Conservation (phyloP, 1,139 yeast genomes). For the Magnusiomyces ingens region DNA sequence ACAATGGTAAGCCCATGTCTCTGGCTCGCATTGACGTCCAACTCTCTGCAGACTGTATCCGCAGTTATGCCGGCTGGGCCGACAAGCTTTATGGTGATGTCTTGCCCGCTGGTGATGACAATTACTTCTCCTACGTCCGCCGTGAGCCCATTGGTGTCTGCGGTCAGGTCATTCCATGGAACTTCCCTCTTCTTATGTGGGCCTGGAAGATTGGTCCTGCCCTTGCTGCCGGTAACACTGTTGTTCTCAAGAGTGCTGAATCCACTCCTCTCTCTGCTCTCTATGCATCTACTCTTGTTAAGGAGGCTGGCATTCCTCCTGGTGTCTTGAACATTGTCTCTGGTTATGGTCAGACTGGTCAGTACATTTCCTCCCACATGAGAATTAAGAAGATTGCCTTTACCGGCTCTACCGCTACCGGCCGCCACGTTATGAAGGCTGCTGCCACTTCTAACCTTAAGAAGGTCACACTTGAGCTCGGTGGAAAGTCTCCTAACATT, state of each 20-base stretch:
- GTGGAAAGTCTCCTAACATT: conserved; percentile 80
- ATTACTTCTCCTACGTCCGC: conserved; percentile 52
- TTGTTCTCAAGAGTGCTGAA: conserved; percentile 76
- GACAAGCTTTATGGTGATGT: conserved; percentile 66
- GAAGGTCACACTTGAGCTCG: conserved; percentile 75
- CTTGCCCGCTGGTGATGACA: conserved; percentile 53
- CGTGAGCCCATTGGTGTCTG: conserved; percentile 75
- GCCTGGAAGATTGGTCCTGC: conserved; percentile 87
- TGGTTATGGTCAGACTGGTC: conserved; percentile 69
- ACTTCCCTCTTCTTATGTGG: conserved; percentile 79
- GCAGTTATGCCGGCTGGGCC: conserved; percentile 79
- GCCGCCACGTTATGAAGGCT: conserved; percentile 65
- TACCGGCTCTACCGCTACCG: conserved; percentile 82
- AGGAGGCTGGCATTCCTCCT: conserved; percentile 70
- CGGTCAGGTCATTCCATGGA: conserved; percentile 86
- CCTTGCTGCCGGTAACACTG: conserved; percentile 72
- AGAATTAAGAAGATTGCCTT: conserved; percentile 74
- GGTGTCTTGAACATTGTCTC: conserved; percentile 73
- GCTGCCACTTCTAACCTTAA: conserved; percentile 65
- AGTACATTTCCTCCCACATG: conserved; percentile 63
- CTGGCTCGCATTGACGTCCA: conserved; percentile 53
- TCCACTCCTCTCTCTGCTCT: conserved; percentile 78
- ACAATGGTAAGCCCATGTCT: conserved; percentile 68
- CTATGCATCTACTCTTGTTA: conserved; percentile 50
- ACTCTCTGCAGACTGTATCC: conserved; percentile 48